phyloP scores from a whole-genome alignment of 2,329 filamentous ascomycete genomes.

The Coniochaeta prunicola region DNA sequence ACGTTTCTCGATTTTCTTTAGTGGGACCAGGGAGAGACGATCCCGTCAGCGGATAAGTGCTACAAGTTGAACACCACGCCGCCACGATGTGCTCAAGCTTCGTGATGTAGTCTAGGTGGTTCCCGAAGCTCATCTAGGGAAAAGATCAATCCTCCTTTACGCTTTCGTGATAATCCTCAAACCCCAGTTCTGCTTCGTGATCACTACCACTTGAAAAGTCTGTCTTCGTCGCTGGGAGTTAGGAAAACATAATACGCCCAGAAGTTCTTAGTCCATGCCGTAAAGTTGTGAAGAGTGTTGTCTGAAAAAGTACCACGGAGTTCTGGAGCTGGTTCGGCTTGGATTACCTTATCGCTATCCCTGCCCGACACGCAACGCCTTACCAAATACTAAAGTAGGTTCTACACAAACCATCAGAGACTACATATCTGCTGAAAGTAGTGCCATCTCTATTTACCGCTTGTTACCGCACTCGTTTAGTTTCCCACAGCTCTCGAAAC shows the following conservation, averaged over 20 bases:
- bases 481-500: background rate
- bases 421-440: no score
- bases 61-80: slow-evolving; percentile 8
- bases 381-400: no score
- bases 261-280: no score
- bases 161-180: background rate
- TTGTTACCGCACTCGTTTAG: background rate
- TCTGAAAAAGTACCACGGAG: slow-evolving; percentile 28
- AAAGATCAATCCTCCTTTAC: background rate
- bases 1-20: slow-evolving; percentile 6
- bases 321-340: no score
- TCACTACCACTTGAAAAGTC: slow-evolving; percentile 6
- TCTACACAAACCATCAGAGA: no score
- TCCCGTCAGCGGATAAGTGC: slow-evolving; percentile 19
- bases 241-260: slow-evolving; percentile 15
- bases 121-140: no score
- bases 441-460: no score
- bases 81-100: no score
- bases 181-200: background rate
- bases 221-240: slow-evolving; percentile 9
- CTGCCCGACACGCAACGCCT: no score
- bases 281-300: slow-evolving; percentile 28
- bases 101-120: no score
- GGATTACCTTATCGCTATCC: no score
- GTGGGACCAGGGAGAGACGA: slow-evolving; percentile 26